Conservation (phyloP, 2,329 filamentous ascomycete genomes). For the Didymella arachidicola region DNA sequence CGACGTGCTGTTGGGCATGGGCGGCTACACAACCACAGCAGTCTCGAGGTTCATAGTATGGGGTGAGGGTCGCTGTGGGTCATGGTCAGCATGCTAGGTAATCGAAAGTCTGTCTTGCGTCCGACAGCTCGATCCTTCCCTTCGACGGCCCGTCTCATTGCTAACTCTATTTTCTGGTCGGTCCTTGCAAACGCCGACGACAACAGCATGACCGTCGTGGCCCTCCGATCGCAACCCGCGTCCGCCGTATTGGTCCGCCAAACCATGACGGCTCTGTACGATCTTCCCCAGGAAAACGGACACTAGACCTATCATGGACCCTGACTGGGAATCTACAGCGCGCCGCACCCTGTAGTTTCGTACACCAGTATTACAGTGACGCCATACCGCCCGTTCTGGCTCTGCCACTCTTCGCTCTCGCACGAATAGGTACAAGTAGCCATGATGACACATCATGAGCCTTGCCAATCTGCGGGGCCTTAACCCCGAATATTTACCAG, state of each 20-base stretch:
- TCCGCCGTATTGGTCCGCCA: constrained; percentile 37
- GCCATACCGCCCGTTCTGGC: constrained; percentile 5
- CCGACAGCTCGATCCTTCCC: neutral
- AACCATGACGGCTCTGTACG: neutral
- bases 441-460: constrained; percentile 3
- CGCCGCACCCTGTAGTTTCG: neutral
- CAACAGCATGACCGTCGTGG: constrained; percentile 2
- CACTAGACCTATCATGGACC: constrained; percentile 1
- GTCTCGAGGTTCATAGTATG: constrained; percentile 11
- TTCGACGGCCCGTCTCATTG: constrained; percentile 1
- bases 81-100: constrained; percentile 8
- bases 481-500: neutral
- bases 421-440: neutral
- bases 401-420: neutral
- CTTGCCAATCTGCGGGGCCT: neutral
- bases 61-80: neutral
- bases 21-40: constrained; percentile 16
- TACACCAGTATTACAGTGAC: constrained; percentile 6
- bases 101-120: neutral
- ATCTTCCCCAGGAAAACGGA: constrained; percentile 11
- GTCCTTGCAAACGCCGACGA: constrained; percentile 12
- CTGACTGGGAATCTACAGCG: neutral
- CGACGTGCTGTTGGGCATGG: constrained; percentile 32
- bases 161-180: constrained; percentile 9
- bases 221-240: constrained; percentile 6